phyloP scores from a whole-genome alignment of 495 filamentous ascomycete genomes.

The Neurospora tetrasperma region DNA sequence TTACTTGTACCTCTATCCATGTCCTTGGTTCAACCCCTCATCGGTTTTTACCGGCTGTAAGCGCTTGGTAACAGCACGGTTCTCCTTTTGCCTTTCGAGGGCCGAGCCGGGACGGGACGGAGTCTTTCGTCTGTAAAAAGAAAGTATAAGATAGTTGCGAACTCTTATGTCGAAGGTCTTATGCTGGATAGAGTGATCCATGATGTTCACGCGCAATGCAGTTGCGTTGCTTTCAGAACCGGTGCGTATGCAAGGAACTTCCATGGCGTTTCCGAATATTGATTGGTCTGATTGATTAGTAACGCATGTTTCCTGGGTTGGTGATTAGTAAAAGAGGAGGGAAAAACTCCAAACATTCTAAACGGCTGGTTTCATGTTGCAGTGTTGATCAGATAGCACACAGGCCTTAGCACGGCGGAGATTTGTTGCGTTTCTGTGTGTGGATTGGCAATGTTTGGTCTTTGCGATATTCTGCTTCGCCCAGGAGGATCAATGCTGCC shows the following conservation, averaged over 20 bases:
- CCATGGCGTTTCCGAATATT: not conserved
- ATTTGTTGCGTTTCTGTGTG: not conserved
- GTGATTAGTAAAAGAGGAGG: not conserved
- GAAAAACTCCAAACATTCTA: not conserved
- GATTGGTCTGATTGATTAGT: not conserved
- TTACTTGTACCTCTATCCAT: not conserved
- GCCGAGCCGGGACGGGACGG: not conserved
- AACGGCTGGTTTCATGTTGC: not conserved
- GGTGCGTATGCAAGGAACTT: not conserved
- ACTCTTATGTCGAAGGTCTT: no score
- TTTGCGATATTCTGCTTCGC: not conserved
- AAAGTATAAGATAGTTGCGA: not conserved
- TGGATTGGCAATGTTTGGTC: not conserved
- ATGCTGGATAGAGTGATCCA: not conserved
- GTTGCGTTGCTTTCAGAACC: not conserved
- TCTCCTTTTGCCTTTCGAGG: not conserved
- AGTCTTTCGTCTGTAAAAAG: not conserved
- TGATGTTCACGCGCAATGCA: not conserved
- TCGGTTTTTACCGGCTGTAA: not conserved
- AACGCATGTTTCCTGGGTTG: not conserved
- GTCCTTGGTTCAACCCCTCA: not conserved
- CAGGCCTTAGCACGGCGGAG: not conserved
- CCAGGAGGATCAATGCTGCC: not conserved
- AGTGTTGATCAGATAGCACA: not conserved
- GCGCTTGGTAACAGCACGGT: not conserved